Percentiles rank a stretch among this genome's conserved stretches.
phyloP scores from a whole-genome alignment of 2,329 filamentous ascomycete species.

The Sporothrix pseudoabietina region DNA sequence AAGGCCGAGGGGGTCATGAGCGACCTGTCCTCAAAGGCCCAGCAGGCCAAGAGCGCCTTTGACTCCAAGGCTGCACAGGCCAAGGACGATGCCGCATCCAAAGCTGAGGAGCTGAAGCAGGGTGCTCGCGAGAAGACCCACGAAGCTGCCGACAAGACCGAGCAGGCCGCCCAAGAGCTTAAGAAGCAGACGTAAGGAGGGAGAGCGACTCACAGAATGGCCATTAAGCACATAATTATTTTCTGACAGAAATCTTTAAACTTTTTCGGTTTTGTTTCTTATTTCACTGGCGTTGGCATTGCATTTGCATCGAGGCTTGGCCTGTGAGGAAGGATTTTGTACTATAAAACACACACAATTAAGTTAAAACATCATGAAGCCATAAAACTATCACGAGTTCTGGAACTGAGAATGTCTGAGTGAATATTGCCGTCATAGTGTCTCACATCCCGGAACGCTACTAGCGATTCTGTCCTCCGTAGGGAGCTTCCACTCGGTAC shows the following conservation, averaged over 20 bases:
- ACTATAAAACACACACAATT: not conserved
- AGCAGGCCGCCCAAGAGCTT: conserved; percentile 48
- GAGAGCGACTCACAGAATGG: no score
- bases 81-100: conserved; percentile 33
- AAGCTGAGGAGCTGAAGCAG: conserved; percentile 44
- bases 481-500: not conserved
- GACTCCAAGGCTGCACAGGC: conserved; percentile 52
- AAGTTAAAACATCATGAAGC: not conserved
- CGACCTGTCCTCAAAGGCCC: conserved; percentile 37
- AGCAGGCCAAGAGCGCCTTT: conserved; percentile 37
- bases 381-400: not conserved
- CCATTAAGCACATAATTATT: not conserved
- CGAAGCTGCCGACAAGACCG: conserved; percentile 47
- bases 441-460: not conserved
- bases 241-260: not conserved
- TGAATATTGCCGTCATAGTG: not conserved
- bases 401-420: not conserved
- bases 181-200: conserved; percentile 36
- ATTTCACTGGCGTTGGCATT: not conserved
- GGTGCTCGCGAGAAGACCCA: conserved; percentile 47
- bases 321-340: not conserved
- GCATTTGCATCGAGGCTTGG: conserved; percentile 9
- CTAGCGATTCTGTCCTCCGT: not conserved
- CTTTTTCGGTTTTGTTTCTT: not conserved
- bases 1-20: conserved; percentile 30